phyloP scores from a whole-genome alignment of 768 basidiomycete genomes.

The Lanmaoa rubissima region DNA sequence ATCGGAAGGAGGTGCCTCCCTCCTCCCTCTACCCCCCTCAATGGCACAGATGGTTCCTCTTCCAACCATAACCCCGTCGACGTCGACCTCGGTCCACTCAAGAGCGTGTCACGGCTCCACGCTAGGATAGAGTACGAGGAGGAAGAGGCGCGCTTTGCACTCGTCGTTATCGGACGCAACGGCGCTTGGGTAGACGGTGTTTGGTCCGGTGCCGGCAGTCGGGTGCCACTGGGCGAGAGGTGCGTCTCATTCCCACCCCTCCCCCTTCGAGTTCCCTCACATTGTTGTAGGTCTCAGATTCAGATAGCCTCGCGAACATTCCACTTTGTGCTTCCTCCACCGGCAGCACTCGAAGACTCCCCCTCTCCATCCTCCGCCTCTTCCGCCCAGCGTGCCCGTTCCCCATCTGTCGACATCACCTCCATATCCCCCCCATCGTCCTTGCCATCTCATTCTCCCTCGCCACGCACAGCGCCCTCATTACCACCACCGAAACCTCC shows the following conservation, averaged over 20 bases:
- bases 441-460: constrained; percentile 72
- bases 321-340: constrained; percentile 93
- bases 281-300: constrained; percentile 72
- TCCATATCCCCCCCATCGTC: constrained; percentile 83
- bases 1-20: constrained; percentile 88
- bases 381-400: constrained; percentile 65
- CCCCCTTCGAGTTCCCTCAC: constrained; percentile 7
- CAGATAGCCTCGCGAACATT: constrained; percentile 98
- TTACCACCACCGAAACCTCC: constrained; percentile 45
- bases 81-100: constrained; percentile 92
- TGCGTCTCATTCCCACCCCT: constrained; percentile 32
- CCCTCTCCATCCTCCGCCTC: constrained; percentile 78
- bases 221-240: constrained; percentile 85
- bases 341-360: constrained; percentile 74
- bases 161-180: constrained; percentile 92
- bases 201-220: constrained; percentile 89
- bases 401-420: constrained; percentile 80
- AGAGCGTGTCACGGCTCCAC: constrained; percentile 96
- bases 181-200: constrained; percentile 98
- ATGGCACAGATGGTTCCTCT: constrained; percentile 43
- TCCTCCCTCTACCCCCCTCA: constrained; percentile 50
- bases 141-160: constrained; percentile 82
- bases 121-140: constrained; percentile 95
- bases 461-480: constrained; percentile 47
- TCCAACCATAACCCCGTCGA: constrained; percentile 51